phyloP scores from a whole-genome alignment of 2,329 filamentous ascomycete species.

The Epichloe scottii region DNA sequence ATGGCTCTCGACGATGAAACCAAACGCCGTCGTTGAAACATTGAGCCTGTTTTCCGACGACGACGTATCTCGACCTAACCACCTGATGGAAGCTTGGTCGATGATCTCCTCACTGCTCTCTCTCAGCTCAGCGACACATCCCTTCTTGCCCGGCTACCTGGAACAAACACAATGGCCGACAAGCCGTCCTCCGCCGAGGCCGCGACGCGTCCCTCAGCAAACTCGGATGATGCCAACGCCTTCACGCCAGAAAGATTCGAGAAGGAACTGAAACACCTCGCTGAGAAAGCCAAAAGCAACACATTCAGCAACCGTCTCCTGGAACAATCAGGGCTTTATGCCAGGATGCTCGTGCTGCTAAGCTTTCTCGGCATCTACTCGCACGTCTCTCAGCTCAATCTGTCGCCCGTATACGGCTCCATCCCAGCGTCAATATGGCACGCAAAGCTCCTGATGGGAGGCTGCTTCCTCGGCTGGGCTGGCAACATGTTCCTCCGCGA shows the following conservation, averaged over 20 bases:
- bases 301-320: constrained; percentile 19
- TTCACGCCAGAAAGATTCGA: constrained; percentile 41
- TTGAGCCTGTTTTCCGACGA: neutral
- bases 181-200: neutral
- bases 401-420: constrained; percentile 81
- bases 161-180: neutral
- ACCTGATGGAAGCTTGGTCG: neutral
- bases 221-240: constrained; percentile 12
- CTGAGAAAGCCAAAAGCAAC: constrained; percentile 26
- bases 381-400: constrained; percentile 58
- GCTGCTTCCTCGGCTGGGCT: constrained; percentile 61
- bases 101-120: neutral
- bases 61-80: neutral
- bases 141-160: too few relatives aligned
- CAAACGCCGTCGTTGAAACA: neutral
- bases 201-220: neutral
- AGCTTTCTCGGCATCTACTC: constrained; percentile 43
- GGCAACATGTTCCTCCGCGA: constrained; percentile 42
- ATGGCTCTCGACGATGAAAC: neutral
- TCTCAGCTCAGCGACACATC: neutral
- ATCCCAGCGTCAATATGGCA: constrained; percentile 69
- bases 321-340: constrained; percentile 28
- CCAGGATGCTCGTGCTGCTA: constrained; percentile 18
- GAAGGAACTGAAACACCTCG: constrained; percentile 38
- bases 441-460: constrained; percentile 48